These are phyloP conservation scores for Candida michaelii DNA, from an alignment of 805 yeast species.

Conservation along the genomic window DNA sequence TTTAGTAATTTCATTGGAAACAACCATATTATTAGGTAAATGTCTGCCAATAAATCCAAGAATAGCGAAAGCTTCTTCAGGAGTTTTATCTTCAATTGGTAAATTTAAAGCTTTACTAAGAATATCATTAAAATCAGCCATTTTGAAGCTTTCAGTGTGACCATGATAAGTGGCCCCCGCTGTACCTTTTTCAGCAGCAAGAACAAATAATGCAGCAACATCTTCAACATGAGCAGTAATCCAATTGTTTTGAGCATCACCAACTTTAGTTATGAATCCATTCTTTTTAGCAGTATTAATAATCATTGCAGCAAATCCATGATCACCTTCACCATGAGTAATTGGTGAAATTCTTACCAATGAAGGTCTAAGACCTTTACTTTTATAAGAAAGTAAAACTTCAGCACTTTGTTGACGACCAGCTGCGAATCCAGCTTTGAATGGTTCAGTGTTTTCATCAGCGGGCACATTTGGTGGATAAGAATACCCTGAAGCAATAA, in stretches of 20 bases:
- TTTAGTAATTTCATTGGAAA: slow-evolving; percentile 17
- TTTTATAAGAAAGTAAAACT: slow-evolving; percentile 10
- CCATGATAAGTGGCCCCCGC: slow-evolving; percentile 13
- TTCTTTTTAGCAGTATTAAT: slow-evolving; percentile 27
- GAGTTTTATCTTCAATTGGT: slow-evolving; percentile 15
- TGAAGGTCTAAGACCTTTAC: slow-evolving; percentile 20
- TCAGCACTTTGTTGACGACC: slow-evolving; percentile 1
- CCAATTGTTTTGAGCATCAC: slow-evolving; percentile 29
- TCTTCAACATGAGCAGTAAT: slow-evolving; percentile 30
- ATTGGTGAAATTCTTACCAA: slow-evolving; percentile 30
- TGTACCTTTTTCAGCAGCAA: slow-evolving; percentile 12
- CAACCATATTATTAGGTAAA: slow-evolving; percentile 5
- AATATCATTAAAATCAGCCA: slow-evolving; percentile 24
- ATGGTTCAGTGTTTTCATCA: neutral
- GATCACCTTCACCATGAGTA: slow-evolving; percentile 33
- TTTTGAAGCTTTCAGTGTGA: slow-evolving; percentile 18
- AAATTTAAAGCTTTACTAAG: slow-evolving; percentile 19
- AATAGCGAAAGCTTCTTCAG: slow-evolving; percentile 12
- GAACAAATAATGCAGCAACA: slow-evolving; percentile 28
- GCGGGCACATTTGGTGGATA: neutral
- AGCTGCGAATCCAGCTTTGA: neutral
- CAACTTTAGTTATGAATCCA: slow-evolving; percentile 34
- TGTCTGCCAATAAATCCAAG: slow-evolving; percentile 11
- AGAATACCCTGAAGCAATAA: slow-evolving; percentile 10
- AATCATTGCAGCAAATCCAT: slow-evolving; percentile 22